Evolutionary conservation across 202 grass and related monocot species (phyloP).

Genomic region (Schoenoplectus tabernaemontani): DNA sequence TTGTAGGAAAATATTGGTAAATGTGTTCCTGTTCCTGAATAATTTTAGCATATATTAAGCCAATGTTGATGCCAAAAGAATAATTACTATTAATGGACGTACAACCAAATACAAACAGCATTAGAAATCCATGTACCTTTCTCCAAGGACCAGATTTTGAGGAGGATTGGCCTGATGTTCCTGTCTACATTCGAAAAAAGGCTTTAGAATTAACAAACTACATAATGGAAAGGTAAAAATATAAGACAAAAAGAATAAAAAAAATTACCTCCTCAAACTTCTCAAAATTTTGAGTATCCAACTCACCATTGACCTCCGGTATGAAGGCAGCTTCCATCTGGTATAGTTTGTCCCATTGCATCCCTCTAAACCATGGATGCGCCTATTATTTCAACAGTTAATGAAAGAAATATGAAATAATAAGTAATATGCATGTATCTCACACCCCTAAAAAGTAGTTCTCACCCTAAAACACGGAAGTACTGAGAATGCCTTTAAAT

Average conservation of each 20-base stretch:
- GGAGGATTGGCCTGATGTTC: conserved; percentile 62
- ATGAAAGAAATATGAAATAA: conserved; percentile 22
- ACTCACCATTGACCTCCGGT: conserved; percentile 76
- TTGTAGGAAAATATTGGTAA: conserved; percentile 8
- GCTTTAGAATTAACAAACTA: neutral
- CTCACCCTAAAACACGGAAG: neutral
- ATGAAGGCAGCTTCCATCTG: conserved; percentile 95
- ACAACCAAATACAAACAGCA: neutral
- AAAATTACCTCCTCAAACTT: conserved; percentile 79
- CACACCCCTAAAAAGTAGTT: neutral
- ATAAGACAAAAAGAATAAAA: conserved; percentile 20
- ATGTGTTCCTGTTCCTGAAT: neutral
- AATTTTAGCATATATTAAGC: conserved; percentile 1
- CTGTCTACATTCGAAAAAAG: conserved; percentile 42
- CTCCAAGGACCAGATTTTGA: conserved; percentile 91
- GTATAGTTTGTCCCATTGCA: conserved; percentile 77
- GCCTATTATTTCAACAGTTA: conserved; percentile 34
- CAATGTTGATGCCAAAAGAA: neutral
- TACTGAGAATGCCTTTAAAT: neutral
- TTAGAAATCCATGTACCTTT: conserved; percentile 48
- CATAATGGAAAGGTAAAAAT: neutral
- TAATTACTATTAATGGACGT: conserved; percentile 6
- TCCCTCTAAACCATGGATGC: conserved; percentile 81
- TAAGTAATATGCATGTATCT: neutral
- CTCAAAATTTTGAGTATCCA: conserved; percentile 96